Percentiles rank a stretch among this genome's conserved stretches.
phyloP scores from a whole-genome alignment of 495 filamentous ascomycete species.

The Ramalina intermedia region DNA sequence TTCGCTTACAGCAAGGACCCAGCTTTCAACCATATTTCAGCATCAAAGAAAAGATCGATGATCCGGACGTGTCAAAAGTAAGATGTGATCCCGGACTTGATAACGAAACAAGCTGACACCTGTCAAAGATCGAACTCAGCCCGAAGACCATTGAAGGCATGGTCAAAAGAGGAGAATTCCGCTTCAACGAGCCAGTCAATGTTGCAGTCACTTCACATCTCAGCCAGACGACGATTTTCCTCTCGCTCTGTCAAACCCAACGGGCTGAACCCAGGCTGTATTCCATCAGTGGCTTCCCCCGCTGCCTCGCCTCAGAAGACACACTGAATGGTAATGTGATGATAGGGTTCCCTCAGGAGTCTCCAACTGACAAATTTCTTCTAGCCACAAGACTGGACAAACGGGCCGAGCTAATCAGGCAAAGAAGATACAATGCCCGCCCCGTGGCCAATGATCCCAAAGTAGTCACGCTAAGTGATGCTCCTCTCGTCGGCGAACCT shows the following conservation, averaged over 20 bases:
- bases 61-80: conserved; percentile 2
- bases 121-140: conserved; percentile 3
- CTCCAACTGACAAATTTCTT: background rate
- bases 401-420: conserved; percentile 9
- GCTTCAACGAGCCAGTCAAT: conserved; percentile 1
- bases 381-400: conserved; percentile 8
- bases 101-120: background rate
- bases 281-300: conserved; percentile 9
- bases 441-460: conserved; percentile 7
- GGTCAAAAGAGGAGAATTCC: conserved; percentile 8
- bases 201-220: conserved; percentile 2
- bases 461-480: background rate
- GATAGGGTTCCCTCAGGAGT: background rate
- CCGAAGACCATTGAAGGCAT: conserved; percentile 7
- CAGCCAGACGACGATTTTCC: conserved; percentile 6
- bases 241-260: conserved; percentile 3
- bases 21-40: conserved; percentile 9
- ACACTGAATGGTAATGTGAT: conserved; percentile 3
- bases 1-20: conserved; percentile 7
- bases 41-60: conserved; percentile 6
- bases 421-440: conserved; percentile 3
- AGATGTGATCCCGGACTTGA: background rate
- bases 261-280: conserved; percentile 5
- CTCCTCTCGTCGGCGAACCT: too few species aligned
- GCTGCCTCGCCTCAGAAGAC: conserved; percentile 3